These are phyloP conservation scores for Saturnispora diversa DNA, from an alignment of 805 yeast species.

Conservation along the genomic window DNA sequence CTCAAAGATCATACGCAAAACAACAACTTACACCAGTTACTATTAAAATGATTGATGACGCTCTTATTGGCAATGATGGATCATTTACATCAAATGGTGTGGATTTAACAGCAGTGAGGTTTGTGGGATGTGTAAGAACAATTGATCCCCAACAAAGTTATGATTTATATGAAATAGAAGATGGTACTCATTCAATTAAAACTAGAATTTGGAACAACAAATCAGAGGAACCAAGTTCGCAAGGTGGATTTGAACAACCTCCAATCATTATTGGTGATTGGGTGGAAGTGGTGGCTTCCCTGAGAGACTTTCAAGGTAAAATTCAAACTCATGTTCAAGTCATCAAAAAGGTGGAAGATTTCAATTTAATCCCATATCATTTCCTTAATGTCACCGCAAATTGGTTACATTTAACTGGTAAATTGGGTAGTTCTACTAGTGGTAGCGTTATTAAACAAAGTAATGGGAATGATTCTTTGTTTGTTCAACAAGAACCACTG, in stretches of 20 bases:
- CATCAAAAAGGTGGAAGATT: constrained; percentile 49
- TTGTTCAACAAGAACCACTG: constrained; percentile 32
- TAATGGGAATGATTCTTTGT: constrained; percentile 27
- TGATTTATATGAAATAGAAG: constrained; percentile 55
- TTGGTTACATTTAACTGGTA: constrained; percentile 43
- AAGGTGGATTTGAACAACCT: constrained; percentile 21
- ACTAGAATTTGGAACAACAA: constrained; percentile 55
- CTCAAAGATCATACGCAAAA: constrained; percentile 20
- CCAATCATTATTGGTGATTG: constrained; percentile 45
- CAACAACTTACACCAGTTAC: constrained; percentile 56
- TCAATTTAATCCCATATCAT: constrained; percentile 63
- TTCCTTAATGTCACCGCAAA: constrained; percentile 53
- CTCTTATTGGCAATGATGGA: constrained; percentile 59
- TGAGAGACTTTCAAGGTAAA: constrained; percentile 54
- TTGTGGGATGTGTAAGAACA: constrained; percentile 65
- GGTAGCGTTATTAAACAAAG: constrained; percentile 16
- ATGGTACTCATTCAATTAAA: constrained; percentile 65
- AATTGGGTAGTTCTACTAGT: constrained; percentile 20
- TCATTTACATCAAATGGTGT: constrained; percentile 53
- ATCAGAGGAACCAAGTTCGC: constrained; percentile 50
- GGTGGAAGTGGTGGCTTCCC: constrained; percentile 49
- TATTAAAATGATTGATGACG: constrained; percentile 55
- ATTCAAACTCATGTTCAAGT: constrained; percentile 58
- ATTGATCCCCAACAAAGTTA: constrained; percentile 50
- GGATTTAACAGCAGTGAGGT: constrained; percentile 53